phyloP scores from a whole-genome alignment of 2,329 filamentous ascomycete genomes.

The Verruconis gallopava region DNA sequence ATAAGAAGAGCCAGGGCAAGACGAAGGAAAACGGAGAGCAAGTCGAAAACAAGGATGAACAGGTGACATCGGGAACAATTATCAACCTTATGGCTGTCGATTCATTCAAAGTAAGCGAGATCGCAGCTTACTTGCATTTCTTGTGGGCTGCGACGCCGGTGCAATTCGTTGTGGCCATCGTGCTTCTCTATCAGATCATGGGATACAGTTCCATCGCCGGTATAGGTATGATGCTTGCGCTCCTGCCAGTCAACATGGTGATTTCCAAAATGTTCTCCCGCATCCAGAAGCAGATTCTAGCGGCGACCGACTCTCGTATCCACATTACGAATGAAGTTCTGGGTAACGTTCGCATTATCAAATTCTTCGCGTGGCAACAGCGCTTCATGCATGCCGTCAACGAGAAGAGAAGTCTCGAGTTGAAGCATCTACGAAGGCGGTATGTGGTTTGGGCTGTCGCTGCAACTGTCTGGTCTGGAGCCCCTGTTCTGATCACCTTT shows the following conservation, averaged over 20 bases:
- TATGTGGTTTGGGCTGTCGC: constrained; percentile 88
- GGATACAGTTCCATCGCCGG: constrained; percentile 89
- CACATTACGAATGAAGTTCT: constrained; percentile 94
- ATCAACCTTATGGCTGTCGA: constrained; percentile 99
- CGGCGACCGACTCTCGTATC: constrained; percentile 88
- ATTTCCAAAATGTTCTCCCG: constrained; percentile 76
- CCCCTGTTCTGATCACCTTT: constrained; percentile 90
- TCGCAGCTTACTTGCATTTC: constrained; percentile 91
- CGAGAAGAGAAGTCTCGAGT: constrained; percentile 70
- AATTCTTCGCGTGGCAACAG: constrained; percentile 97
- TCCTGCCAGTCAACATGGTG: constrained; percentile 80
- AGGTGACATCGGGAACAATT: constrained; percentile 92
- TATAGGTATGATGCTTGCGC: constrained; percentile 75
- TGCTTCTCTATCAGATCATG: constrained; percentile 77
- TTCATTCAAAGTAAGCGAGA: constrained; percentile 95
- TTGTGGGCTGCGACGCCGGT: constrained; percentile 85
- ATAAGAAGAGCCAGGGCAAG: constrained; percentile 36
- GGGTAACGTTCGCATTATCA: constrained; percentile 97
- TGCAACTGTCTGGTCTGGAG: constrained; percentile 92
- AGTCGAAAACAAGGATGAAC: constrained; percentile 26
- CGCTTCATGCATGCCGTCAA: constrained; percentile 78
- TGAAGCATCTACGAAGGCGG: constrained; percentile 63
- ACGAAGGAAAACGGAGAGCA: constrained; percentile 20
- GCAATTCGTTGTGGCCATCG: constrained; percentile 69
- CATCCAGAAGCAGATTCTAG: constrained; percentile 82